Percentiles rank a stretch among this genome's conserved stretches.
Evolutionary conservation across 2,329 filamentous ascomycete genomes (phyloP).

Genomic region (Westerdykella ornata): DNA sequence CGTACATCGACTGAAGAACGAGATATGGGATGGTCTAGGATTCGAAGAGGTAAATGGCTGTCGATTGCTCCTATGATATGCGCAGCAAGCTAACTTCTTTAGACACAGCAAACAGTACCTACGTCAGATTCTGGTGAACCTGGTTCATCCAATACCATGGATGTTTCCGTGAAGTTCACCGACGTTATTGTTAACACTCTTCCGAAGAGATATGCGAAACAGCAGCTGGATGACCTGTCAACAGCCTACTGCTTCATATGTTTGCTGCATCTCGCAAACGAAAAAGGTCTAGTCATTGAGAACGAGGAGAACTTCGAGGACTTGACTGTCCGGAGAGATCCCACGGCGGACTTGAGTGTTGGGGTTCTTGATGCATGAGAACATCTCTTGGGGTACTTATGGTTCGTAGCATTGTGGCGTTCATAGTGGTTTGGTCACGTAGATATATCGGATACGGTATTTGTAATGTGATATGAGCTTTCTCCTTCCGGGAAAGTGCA

Average conservation of each 20-base stretch:
- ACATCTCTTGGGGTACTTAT: no score
- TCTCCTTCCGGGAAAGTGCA: no score
- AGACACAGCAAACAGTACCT: no score
- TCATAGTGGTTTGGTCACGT: no score
- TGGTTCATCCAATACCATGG: constrained; percentile 40
- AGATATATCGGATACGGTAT: no score
- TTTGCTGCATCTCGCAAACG: constrained; percentile 82
- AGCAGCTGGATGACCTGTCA: constrained; percentile 86
- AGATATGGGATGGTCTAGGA: constrained; percentile 59
- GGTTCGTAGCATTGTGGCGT: no score
- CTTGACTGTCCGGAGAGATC: constrained; percentile 45
- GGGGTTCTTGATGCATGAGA: constrained; percentile 6
- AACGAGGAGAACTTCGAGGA: constrained; percentile 50
- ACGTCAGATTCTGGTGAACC: constrained; percentile 14
- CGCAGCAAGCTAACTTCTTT: no score
- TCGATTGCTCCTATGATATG: not conserved
- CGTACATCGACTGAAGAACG: constrained; percentile 56
- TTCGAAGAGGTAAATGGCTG: constrained; percentile 37
- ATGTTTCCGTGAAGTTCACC: constrained; percentile 70
- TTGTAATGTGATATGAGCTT: no score
- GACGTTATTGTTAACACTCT: constrained; percentile 76
- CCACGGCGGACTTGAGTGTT: constrained; percentile 36
- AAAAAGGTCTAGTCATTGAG: constrained; percentile 77
- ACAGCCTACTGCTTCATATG: constrained; percentile 93
- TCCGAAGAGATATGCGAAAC: constrained; percentile 76